Percentiles rank a stretch among this genome's conserved stretches.
phyloP scores from a whole-genome alignment of 2,329 filamentous ascomycete genomes.

The Myriangium duriaei region DNA sequence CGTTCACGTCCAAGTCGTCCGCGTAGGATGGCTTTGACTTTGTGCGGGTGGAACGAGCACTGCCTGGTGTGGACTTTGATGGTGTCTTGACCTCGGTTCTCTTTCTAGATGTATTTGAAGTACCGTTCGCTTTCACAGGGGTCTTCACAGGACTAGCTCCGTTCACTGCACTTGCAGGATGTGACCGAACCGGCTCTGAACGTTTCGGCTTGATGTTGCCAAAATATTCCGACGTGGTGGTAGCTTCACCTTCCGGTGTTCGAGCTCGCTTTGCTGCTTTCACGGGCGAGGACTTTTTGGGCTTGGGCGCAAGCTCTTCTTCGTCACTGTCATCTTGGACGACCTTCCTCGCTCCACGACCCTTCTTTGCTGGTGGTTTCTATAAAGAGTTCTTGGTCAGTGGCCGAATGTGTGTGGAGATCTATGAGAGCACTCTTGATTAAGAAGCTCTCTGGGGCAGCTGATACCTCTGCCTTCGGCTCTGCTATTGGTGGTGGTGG shows the following conservation, averaged over 20 bases:
- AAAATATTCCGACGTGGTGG: constrained; percentile 52
- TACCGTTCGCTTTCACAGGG: constrained; percentile 22
- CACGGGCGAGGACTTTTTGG: constrained; percentile 47
- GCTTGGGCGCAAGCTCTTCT: constrained; percentile 29
- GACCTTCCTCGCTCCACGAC: constrained; percentile 48
- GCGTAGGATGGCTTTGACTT: constrained; percentile 32
- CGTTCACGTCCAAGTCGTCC: constrained; percentile 20
- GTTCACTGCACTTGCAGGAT: constrained; percentile 14
- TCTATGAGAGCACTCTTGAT: neutral
- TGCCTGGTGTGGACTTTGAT: constrained; percentile 23
- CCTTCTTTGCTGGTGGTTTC: constrained; percentile 31
- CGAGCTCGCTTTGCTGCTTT: constrained; percentile 42
- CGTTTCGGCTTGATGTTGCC: constrained; percentile 42
- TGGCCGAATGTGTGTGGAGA: too few species aligned
- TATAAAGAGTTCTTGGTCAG: too few species aligned
- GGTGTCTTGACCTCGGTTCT: constrained; percentile 13
- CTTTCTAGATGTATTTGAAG: constrained; percentile 19
- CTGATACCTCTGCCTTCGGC: constrained; percentile 23
- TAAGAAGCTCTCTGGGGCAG: neutral
- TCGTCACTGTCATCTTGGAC: constrained; percentile 74
- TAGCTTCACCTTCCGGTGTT: constrained; percentile 41
- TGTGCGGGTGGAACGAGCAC: constrained; percentile 22
- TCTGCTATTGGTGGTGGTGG: constrained; percentile 39
- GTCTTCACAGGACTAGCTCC: constrained; percentile 25
- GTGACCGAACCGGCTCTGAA: constrained; percentile 25